Conservation (phyloP, 768 basidiomycete genomes). For the Leucocoprinus birnbaumii region DNA sequence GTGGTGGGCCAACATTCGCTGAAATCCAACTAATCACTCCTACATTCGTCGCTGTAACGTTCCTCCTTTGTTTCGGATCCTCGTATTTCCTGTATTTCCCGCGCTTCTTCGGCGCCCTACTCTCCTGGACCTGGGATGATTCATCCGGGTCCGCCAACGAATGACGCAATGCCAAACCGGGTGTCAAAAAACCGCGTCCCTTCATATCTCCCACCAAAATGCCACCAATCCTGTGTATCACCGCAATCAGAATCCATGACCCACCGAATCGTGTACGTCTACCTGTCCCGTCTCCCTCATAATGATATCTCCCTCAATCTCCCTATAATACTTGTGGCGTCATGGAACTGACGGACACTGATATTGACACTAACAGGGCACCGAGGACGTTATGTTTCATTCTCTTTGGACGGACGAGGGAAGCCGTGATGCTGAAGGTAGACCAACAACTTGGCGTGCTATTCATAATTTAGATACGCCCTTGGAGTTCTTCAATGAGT, state of each 20-base stretch:
- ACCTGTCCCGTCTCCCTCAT: background rate
- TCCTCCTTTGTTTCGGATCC: too few species aligned
- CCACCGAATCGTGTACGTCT: slow-evolving; percentile 62
- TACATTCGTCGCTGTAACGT: too few species aligned
- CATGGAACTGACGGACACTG: background rate
- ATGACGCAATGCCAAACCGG: slow-evolving; percentile 8
- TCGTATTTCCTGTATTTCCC: too few species aligned
- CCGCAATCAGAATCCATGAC: slow-evolving; percentile 59
- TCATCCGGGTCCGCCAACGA: slow-evolving; percentile 3
- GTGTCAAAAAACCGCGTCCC: background rate
- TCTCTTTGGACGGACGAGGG: slow-evolving; percentile 67
- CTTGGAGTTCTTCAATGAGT: slow-evolving; percentile 73
- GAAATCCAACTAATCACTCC: too few species aligned
- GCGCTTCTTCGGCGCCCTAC: too few species aligned
- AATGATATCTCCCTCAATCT: slow-evolving; percentile 7
- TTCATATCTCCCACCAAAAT: background rate
- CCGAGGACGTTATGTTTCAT: slow-evolving; percentile 67
- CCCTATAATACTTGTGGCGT: background rate
- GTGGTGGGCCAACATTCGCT: too few species aligned
- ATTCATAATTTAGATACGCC: slow-evolving; percentile 58
- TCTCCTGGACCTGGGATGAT: too few species aligned
- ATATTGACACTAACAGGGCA: slow-evolving; percentile 39
- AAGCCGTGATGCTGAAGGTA: slow-evolving; percentile 39
- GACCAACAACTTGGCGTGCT: slow-evolving; percentile 59
- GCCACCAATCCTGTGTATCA: slow-evolving; percentile 6